Percentiles rank a stretch among this genome's conserved stretches.
Evolutionary conservation across 2,329 filamentous ascomycete genomes (phyloP).

Genomic region (Aspergillus sp.): DNA sequence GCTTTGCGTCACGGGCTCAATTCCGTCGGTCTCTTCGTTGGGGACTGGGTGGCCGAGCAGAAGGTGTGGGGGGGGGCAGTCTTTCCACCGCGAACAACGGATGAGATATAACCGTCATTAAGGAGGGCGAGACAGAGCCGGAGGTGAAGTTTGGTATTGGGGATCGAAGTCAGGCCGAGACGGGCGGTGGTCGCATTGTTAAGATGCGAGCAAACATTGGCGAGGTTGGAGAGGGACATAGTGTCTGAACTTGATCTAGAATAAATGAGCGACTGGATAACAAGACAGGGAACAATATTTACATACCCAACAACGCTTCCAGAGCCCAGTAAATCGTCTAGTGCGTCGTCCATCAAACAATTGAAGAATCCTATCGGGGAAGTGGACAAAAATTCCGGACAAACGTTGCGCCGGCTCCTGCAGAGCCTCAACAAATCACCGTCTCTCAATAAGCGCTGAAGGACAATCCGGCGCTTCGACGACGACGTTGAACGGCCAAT

Average conservation of each 20-base stretch:
- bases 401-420: neutral
- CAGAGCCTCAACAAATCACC: neutral
- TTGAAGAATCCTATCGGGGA: too few relatives aligned
- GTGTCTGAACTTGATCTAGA: conserved; percentile 10
- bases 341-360: too few relatives aligned
- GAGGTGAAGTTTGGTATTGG: conserved; percentile 73
- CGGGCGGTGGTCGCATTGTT: conserved; percentile 82
- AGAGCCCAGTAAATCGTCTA: too few relatives aligned
- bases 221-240: conserved; percentile 68
- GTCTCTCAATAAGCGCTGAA: conserved; percentile 3
- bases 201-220: conserved; percentile 79
- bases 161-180: conserved; percentile 74
- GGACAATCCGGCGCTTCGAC: neutral
- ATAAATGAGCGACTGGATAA: too few relatives aligned
- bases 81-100: conserved; percentile 65
- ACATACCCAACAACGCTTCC: too few relatives aligned
- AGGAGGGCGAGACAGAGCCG: conserved; percentile 67
- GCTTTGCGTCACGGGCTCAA: conserved; percentile 52
- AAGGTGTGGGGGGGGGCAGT: conserved; percentile 47
- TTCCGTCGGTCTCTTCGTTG: conserved; percentile 27
- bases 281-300: too few relatives aligned
- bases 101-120: conserved; percentile 70
- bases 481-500: neutral
- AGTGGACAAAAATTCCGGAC: conserved; percentile 2
- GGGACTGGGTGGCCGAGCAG: conserved; percentile 44